Percentiles rank a stretch among this genome's conserved stretches.
Evolutionary conservation across 768 basidiomycete genomes (phyloP).

Genomic region (Udeniomyces megalosporus): DNA sequence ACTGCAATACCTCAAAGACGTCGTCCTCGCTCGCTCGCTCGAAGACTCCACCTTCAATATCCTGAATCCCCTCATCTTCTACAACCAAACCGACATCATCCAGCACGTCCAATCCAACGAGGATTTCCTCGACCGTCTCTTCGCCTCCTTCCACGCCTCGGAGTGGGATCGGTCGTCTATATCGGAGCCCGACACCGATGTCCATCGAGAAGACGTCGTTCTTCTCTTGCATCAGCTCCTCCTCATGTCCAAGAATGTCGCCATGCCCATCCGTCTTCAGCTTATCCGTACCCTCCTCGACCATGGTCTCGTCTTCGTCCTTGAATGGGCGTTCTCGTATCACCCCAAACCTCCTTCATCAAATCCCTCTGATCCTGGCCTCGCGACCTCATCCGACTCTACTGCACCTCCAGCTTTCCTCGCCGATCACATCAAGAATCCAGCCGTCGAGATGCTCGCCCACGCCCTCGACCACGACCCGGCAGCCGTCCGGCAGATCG

Average conservation of each 20-base stretch:
- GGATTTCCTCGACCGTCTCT: slow-evolving; percentile 58
- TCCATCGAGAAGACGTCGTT: slow-evolving; percentile 44
- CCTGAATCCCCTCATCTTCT: slow-evolving; percentile 91
- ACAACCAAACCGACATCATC: slow-evolving; percentile 98
- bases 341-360: not conserved
- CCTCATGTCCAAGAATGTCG: slow-evolving; percentile 91
- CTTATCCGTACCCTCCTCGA: slow-evolving; percentile 80
- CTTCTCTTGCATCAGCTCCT: slow-evolving; percentile 80
- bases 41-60: slow-evolving; percentile 97
- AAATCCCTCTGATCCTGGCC: not conserved
- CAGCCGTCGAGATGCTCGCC: slow-evolving; percentile 70
- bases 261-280: slow-evolving; percentile 64
- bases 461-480: slow-evolving; percentile 80
- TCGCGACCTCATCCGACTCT: not conserved
- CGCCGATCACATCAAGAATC: slow-evolving; percentile 45
- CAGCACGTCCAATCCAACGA: slow-evolving; percentile 66
- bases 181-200: not conserved
- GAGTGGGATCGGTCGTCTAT: too few relatives aligned
- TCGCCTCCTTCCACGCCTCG: slow-evolving; percentile 29
- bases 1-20: slow-evolving; percentile 92
- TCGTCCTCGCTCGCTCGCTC: slow-evolving; percentile 81
- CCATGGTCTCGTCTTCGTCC: slow-evolving; percentile 70
- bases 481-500: slow-evolving; percentile 65
- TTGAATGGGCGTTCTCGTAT: slow-evolving; percentile 64
- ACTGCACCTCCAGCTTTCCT: not conserved